Conservation (phyloP, 805 yeast species). For the Candida bentonensis region DNA sequence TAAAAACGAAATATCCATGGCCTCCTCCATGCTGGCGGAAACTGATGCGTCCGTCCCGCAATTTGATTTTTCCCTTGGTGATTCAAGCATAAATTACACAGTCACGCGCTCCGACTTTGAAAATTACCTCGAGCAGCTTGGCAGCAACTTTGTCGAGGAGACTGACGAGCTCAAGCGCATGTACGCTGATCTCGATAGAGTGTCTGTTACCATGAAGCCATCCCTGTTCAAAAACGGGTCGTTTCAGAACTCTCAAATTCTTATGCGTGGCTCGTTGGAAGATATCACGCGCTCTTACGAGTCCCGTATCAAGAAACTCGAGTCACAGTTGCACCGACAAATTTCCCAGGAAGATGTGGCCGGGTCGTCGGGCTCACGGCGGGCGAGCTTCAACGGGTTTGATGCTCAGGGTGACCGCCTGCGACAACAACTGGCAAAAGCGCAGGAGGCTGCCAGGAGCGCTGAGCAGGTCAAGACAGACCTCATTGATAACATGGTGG, state of each 20-base stretch:
- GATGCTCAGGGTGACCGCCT: slow-evolving; percentile 19
- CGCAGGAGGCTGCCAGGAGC: slow-evolving; percentile 13
- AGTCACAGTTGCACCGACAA: slow-evolving; percentile 61
- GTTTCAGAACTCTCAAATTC: neutral
- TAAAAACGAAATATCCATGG: neutral
- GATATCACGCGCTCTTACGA: slow-evolving; percentile 29
- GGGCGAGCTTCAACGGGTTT: neutral
- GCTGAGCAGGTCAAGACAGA: slow-evolving; percentile 40
- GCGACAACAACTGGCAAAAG: slow-evolving; percentile 17
- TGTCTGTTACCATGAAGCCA: neutral
- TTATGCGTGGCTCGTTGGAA: neutral
- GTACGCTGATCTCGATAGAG: neutral
- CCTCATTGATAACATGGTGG: slow-evolving; percentile 51
- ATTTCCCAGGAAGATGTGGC: neutral
- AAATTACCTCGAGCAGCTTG: neutral
- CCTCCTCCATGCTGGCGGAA: neutral
- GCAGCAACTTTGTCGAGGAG: slow-evolving; percentile 18
- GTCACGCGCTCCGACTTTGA: neutral
- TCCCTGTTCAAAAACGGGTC: neutral
- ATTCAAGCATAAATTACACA: neutral
- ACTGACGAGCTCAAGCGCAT: neutral
- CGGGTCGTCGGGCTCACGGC: neutral
- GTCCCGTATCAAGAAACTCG: slow-evolving; percentile 60
- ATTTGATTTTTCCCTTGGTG: neutral
- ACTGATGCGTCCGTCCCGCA: neutral